phyloP scores from a whole-genome alignment of 768 basidiomycete genomes.

The Collybia mongolica region DNA sequence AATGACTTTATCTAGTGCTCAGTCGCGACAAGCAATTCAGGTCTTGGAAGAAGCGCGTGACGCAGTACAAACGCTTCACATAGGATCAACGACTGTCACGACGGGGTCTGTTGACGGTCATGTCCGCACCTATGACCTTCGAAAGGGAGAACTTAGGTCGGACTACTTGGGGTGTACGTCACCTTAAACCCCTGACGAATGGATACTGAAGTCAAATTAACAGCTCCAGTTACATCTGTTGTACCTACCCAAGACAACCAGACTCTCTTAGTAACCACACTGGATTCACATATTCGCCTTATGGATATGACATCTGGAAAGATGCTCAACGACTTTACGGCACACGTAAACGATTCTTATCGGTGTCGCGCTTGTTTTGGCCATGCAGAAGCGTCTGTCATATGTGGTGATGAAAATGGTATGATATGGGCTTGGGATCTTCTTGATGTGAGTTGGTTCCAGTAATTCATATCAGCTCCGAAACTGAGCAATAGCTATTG shows the following conservation, averaged over 20 bases:
- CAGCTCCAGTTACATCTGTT: constrained; percentile 87
- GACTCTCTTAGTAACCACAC: constrained; percentile 77
- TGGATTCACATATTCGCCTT: constrained; percentile 83
- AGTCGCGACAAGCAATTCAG: constrained; percentile 85
- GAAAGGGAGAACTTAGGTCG: constrained; percentile 85
- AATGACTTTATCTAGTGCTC: constrained; percentile 45
- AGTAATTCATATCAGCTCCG: too few relatives aligned
- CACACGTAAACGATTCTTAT: constrained; percentile 74
- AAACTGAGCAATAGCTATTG: constrained; percentile 6
- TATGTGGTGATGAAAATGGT: constrained; percentile 91
- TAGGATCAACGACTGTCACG: constrained; percentile 64
- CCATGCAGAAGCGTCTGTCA: constrained; percentile 74
- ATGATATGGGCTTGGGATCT: constrained; percentile 92
- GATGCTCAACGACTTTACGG: constrained; percentile 80
- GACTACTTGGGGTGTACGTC: constrained; percentile 89
- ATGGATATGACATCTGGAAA: constrained; percentile 85
- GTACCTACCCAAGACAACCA: constrained; percentile 77
- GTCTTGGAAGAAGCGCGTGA: constrained; percentile 86
- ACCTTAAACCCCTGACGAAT: not conserved
- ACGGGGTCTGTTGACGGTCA: constrained; percentile 91
- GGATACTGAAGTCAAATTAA: not conserved
- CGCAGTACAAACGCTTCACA: constrained; percentile 76
- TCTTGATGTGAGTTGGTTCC: constrained; percentile 59
- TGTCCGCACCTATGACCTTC: constrained; percentile 91
- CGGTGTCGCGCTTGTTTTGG: constrained; percentile 82